phyloP scores from a whole-genome alignment of 73 alveolate species.

The Paramecium sonneborni region DNA sequence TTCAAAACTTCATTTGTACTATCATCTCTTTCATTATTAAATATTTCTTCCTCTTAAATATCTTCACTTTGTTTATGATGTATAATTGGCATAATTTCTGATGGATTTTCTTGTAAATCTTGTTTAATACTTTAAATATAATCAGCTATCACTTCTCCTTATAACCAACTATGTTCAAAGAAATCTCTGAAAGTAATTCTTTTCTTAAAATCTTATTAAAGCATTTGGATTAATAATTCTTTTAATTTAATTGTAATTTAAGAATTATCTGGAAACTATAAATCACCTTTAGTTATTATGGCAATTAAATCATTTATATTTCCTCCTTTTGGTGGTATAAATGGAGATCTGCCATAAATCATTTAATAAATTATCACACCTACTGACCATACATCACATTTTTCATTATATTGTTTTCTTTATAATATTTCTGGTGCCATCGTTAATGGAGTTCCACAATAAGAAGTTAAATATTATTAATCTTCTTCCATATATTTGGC shows the following conservation, averaged over 20 bases:
- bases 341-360: conserved; percentile 66
- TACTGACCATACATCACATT: conserved; percentile 67
- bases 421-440: conserved; percentile 67
- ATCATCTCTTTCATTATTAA: not conserved
- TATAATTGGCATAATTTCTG: not conserved
- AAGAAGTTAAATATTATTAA: conserved; percentile 56
- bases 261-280: conserved; percentile 33
- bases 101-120: not conserved
- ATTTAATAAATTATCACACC: conserved; percentile 63
- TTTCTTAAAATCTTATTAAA: conserved; percentile 45
- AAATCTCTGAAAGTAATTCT: conserved; percentile 54
- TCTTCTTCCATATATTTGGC: conserved; percentile 65
- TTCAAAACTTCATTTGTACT: not conserved
- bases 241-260: not conserved
- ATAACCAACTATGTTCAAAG: conserved; percentile 55
- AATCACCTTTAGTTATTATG: not conserved
- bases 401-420: conserved; percentile 63
- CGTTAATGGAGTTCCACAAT: conserved; percentile 65
- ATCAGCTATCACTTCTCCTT: conserved; percentile 43
- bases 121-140: conserved; percentile 6
- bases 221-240: conserved; percentile 36
- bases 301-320: conserved; percentile 54
- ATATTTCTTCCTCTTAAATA: conserved; percentile 11
- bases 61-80: conserved; percentile 51
- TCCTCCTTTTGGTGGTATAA: conserved; percentile 60